Evolutionary conservation across 106 monocot genomes (phyloP).

Genomic region (Dendrobium chrysotoxum): DNA sequence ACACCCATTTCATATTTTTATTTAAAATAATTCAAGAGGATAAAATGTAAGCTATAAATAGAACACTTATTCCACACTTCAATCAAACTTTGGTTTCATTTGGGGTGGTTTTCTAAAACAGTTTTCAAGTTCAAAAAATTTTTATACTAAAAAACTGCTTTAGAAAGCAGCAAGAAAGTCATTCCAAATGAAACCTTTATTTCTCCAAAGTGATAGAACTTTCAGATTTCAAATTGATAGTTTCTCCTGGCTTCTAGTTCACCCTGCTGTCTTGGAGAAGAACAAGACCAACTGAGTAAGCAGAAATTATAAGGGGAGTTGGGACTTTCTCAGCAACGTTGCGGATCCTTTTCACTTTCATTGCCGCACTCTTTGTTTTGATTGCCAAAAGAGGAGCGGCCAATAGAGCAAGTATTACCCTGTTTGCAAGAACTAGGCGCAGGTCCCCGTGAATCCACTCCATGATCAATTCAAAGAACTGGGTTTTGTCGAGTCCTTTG

Average conservation of each 20-base stretch:
- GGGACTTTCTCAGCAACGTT: slow-evolving; percentile 37
- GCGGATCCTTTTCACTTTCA: slow-evolving; percentile 14
- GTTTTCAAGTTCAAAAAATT: no score
- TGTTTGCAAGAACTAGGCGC: slow-evolving; percentile 26
- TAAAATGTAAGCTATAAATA: background rate
- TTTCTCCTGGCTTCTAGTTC: slow-evolving; percentile 8
- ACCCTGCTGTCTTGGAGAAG: slow-evolving; percentile 30
- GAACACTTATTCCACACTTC: background rate
- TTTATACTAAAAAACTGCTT: no score
- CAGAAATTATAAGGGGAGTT: slow-evolving; percentile 30
- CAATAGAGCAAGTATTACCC: slow-evolving; percentile 24
- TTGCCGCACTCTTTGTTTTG: slow-evolving; percentile 29
- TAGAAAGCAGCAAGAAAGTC: no score
- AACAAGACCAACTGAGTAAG: slow-evolving; percentile 27
- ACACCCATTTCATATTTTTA: no score
- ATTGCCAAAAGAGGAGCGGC: slow-evolving; percentile 33
- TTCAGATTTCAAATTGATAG: background rate
- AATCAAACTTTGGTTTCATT: background rate
- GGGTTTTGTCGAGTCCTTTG: background rate
- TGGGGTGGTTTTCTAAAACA: no score
- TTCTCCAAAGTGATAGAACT: background rate
- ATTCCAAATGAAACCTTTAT: no score
- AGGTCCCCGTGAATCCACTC: slow-evolving; percentile 41
- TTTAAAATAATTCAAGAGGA: no score
- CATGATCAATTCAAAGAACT: slow-evolving; percentile 27